Base-by-base conservation (phyloP, 495 filamentous ascomycete genomes). In the Hamigera avellanea region DNA sequence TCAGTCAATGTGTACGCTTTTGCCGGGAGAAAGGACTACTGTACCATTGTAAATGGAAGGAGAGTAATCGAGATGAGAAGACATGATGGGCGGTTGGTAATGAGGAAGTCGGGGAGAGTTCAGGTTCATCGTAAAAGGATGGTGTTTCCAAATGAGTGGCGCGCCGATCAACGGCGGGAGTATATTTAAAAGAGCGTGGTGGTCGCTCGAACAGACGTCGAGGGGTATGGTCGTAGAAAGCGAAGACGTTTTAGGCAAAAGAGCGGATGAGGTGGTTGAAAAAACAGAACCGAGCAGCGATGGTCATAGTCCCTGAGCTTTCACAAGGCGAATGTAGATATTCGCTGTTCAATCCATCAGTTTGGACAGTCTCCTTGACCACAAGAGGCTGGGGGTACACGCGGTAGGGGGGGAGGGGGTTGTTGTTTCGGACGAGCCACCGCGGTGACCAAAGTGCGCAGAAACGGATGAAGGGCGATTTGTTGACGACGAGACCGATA, bases 191-290 rank as follows among this genome's bases (percentile, higher is more conserved):
- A 36, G 47, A 51, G 38, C 36, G 47, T 42, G 43, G 55, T 53
- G 41, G 33, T 45, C 32, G 56, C 59, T 62, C 57, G 43, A 53
- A 41, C 48, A 41, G 53, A 54, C 61, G 57, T 63, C 50, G 39
- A 52, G 14, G 43, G 32, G 45, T 46, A 40, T 36, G 45, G 34
- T 61, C 61, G 53, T 61, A n/a, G n/a, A n/a, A n/a, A n/a, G n/a
- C n/a, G n/a, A n/a, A n/a, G n/a, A n/a, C 31, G 50, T 40, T 40
- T 26, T 26, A 41, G 14, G 14, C n/a, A 32, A 48, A 38, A 23
- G 44, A 59, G 49, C 33, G 47, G 52, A 50, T 48, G 42, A 52
- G 31, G 32, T 37, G 21, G 40, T 32, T 32, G 32, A 26, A 39
- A 14, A 38, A 32, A 29, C 19, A 14, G 14, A 36, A 42, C 21